Percentiles rank a stretch among this genome's conserved stretches.
Evolutionary conservation across 306 rosid genomes (phyloP).

Genomic region (Dalbergia oliveri): DNA sequence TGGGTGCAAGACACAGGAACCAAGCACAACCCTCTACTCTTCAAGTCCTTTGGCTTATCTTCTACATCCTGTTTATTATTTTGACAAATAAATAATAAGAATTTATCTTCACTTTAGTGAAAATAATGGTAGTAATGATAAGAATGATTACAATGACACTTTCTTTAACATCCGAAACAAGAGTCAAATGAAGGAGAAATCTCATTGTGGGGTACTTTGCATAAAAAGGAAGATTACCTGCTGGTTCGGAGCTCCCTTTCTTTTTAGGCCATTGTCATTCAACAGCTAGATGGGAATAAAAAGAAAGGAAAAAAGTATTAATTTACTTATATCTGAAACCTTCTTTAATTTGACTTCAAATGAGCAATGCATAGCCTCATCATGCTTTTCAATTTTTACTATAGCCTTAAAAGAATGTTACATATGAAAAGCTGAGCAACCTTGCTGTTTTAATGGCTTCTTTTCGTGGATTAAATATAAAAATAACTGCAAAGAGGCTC

Average conservation of each 20-base stretch:
- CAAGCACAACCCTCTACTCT: constrained; percentile 87
- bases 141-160: constrained; percentile 42
- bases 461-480: constrained; percentile 19
- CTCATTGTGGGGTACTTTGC: constrained; percentile 39
- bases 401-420: constrained; percentile 27
- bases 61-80: constrained; percentile 43
- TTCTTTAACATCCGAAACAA: not conserved
- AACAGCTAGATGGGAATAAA: constrained; percentile 51
- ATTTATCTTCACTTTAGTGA: constrained; percentile 5
- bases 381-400: constrained; percentile 36
- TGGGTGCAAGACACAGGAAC: constrained; percentile 85
- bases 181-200: constrained; percentile 48
- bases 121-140: constrained; percentile 32
- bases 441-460: constrained; percentile 38
- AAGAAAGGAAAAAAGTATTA: constrained; percentile 5
- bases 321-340: constrained; percentile 18
- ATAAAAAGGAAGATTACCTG: constrained; percentile 45
- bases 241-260: constrained; percentile 57
- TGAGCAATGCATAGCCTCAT: not conserved
- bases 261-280: constrained; percentile 58
- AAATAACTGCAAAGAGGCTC: constrained; percentile 40
- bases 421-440: constrained; percentile 42
- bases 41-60: constrained; percentile 64
- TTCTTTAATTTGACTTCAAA: constrained; percentile 50
- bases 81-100: not conserved